These are phyloP conservation scores for Platanus orientalis DNA, from an alignment of 164 flowering plant species.

Conservation along the genomic window DNA sequence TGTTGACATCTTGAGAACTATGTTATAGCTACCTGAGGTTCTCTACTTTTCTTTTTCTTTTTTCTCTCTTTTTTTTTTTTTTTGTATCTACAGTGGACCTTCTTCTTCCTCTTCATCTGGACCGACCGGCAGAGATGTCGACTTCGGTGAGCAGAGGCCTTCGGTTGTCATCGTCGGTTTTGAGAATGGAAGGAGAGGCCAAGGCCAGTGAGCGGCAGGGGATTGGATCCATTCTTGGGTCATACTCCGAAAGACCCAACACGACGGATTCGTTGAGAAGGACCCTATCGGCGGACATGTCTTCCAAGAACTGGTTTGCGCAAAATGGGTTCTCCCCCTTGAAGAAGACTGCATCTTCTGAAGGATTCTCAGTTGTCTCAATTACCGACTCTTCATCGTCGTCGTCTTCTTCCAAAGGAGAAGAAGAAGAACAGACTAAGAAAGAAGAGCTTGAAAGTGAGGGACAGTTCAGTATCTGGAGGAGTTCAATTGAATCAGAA, in stretches of 20 bases:
- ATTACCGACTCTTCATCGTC: constrained; percentile 9
- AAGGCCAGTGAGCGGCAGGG: constrained; percentile 35
- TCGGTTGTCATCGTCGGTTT: constrained; percentile 11
- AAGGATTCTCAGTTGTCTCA: constrained; percentile 11
- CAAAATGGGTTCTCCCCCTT: constrained; percentile 33
- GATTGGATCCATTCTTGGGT: constrained; percentile 46
- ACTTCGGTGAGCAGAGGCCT: constrained; percentile 18
- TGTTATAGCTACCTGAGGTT: background rate
- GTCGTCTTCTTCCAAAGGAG: constrained; percentile 24
- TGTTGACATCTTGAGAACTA: background rate
- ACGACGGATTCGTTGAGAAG: constrained; percentile 38
- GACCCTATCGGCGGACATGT: constrained; percentile 69
- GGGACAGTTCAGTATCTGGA: constrained; percentile 1
- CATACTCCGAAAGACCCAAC: constrained; percentile 18
- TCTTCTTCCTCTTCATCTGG: background rate
- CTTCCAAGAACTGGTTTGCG: constrained; percentile 51
- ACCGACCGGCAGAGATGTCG: constrained; percentile 21
- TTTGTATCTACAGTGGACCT: background rate
- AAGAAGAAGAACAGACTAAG: background rate
- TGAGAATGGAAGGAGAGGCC: constrained; percentile 20
- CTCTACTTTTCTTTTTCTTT: background rate
- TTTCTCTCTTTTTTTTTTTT: background rate
- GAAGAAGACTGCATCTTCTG: constrained; percentile 37
- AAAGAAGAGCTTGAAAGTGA: no score
- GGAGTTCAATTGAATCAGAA: background rate